Evolutionary conservation across 2,329 filamentous ascomycete species (phyloP).

Genomic region (Calonectria crousiana): DNA sequence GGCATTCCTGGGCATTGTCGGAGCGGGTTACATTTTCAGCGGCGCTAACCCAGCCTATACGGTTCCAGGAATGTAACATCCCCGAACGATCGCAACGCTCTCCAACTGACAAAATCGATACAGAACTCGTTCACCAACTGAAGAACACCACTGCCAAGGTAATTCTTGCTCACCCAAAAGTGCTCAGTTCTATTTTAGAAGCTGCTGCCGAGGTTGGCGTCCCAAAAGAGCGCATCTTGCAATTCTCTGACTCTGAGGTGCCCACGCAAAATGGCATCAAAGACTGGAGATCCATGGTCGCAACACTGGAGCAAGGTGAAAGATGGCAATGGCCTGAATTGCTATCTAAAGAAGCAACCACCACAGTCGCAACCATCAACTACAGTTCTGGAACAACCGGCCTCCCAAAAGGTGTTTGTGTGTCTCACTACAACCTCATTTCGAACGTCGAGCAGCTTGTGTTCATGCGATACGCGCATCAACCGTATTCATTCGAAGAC

Average conservation of each 20-base stretch:
- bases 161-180: slow-evolving; percentile 61
- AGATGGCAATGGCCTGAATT: slow-evolving; percentile 57
- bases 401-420: slow-evolving; percentile 63
- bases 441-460: slow-evolving; percentile 64
- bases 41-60: slow-evolving; percentile 67
- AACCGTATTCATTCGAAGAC: slow-evolving; percentile 49
- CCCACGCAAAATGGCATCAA: slow-evolving; percentile 47
- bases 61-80: slow-evolving; percentile 52
- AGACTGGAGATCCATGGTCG: slow-evolving; percentile 58
- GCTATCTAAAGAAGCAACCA: slow-evolving; percentile 48
- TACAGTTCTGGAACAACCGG: slow-evolving; percentile 66
- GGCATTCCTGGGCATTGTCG: slow-evolving; percentile 66
- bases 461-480: slow-evolving; percentile 56
- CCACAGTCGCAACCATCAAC: slow-evolving; percentile 59
- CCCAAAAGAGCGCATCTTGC: slow-evolving; percentile 57
- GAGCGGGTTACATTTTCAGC: slow-evolving; percentile 65
- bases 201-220: slow-evolving; percentile 57
- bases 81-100: background rate
- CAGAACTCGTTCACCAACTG: slow-evolving; percentile 65
- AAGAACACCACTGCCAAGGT: slow-evolving; percentile 62
- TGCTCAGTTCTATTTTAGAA: slow-evolving; percentile 57
- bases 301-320: slow-evolving; percentile 45
- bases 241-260: slow-evolving; percentile 58
- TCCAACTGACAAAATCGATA: slow-evolving; percentile 8
- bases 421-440: slow-evolving; percentile 62